Conservation (phyloP, 2,329 filamentous ascomycete genomes). For the Zymoseptoria passerinii region DNA sequence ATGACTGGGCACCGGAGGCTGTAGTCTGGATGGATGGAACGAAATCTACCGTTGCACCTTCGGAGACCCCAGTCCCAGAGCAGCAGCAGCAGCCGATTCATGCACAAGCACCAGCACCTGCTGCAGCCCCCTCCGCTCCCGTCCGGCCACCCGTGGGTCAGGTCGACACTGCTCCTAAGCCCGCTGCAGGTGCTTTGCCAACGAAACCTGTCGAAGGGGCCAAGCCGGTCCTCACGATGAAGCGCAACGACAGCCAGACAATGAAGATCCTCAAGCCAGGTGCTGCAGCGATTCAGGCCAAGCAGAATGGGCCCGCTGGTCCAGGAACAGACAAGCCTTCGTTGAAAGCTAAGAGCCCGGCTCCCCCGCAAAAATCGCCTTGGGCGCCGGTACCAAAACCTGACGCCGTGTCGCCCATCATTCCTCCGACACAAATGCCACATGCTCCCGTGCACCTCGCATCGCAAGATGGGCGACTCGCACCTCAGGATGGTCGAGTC, state of each 20-base stretch:
- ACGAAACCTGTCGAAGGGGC: conserved; percentile 20
- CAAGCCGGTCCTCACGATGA: conserved; percentile 25
- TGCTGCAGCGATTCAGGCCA: conserved; percentile 31
- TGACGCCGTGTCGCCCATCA: conserved; percentile 68
- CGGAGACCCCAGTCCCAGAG: conserved; percentile 27
- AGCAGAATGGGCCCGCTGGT: conserved; percentile 37
- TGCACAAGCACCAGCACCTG: background rate
- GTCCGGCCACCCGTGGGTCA: conserved; percentile 9
- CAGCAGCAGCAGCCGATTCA: background rate
- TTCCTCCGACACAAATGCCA: conserved; percentile 42
- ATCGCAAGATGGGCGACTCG: conserved; percentile 29
- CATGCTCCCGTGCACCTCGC: conserved; percentile 23
- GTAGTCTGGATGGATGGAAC: conserved; percentile 86
- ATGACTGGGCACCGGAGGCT: conserved; percentile 76
- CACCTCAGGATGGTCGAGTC: conserved; percentile 47
- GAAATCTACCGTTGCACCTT: conserved; percentile 64
- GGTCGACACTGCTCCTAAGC: conserved; percentile 9
- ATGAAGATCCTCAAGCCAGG: conserved; percentile 46
- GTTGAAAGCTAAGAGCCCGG: conserved; percentile 62
- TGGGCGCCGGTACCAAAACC: conserved; percentile 84
- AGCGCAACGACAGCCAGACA: conserved; percentile 32
- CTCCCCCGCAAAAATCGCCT: conserved; percentile 76
- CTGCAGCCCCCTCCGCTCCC: conserved; percentile 6
- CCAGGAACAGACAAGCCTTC: conserved; percentile 55
- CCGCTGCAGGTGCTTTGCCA: conserved; percentile 17